phyloP scores from a whole-genome alignment of 2,329 filamentous ascomycete genomes.

The Onygenales sp. region DNA sequence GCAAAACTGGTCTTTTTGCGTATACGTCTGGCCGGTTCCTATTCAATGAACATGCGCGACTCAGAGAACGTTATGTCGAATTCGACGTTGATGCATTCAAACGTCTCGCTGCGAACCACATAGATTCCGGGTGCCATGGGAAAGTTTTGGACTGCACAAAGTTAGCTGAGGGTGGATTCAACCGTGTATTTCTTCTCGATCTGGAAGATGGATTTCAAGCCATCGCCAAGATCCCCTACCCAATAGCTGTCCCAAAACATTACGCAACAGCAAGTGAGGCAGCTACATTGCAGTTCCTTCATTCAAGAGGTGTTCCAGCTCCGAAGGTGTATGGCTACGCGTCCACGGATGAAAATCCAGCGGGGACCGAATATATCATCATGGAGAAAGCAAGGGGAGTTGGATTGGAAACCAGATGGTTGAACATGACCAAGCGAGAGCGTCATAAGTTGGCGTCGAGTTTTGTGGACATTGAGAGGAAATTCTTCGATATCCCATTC shows the following conservation, averaged over 20 bases:
- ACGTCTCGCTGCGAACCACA: constrained; percentile 3
- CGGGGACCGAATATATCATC: constrained; percentile 32
- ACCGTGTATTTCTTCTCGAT: constrained; percentile 16
- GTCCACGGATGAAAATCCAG: constrained; percentile 23
- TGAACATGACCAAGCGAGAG: constrained; percentile 7
- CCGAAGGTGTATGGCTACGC: constrained; percentile 28
- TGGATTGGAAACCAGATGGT: constrained; percentile 24
- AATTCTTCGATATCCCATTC: constrained; percentile 7
- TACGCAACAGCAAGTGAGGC: constrained; percentile 24
- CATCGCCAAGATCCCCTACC: constrained; percentile 19
- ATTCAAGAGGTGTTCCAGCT: constrained; percentile 23
- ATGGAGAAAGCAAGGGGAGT: constrained; percentile 27
- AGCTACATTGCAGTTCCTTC: constrained; percentile 25
- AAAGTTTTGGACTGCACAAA: constrained; percentile 10
- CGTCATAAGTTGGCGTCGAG: constrained; percentile 12
- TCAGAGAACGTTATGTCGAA: constrained; percentile 6
- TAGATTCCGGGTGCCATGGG: not conserved
- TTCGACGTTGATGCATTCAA: constrained; percentile 11
- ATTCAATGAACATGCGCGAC: constrained; percentile 8
- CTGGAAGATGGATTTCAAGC: constrained; percentile 15
- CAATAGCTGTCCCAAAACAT: constrained; percentile 13
- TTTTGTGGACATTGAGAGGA: constrained; percentile 12
- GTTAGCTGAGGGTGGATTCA: constrained; percentile 18
- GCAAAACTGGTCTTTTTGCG: constrained; percentile 3
- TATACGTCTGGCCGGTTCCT: constrained; percentile 9